These are phyloP conservation scores for Jasminum sambac DNA, from an alignment of 257 asterid species.

Conservation along the genomic window DNA sequence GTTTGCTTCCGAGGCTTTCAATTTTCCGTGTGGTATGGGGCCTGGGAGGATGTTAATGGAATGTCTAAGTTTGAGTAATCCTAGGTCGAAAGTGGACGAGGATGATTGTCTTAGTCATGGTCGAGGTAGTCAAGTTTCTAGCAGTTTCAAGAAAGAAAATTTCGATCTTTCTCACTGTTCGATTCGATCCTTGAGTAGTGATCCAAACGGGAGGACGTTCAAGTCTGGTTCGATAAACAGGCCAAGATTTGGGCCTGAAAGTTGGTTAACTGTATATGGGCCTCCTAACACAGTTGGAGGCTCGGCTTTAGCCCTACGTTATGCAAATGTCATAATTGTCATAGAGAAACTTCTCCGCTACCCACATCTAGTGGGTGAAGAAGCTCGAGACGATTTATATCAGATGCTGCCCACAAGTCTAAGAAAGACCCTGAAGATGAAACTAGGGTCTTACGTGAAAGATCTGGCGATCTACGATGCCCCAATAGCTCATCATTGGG, in stretches of 20 bases:
- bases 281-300: slow-evolving; percentile 83
- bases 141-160: slow-evolving; percentile 42
- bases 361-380: slow-evolving; percentile 92
- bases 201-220: slow-evolving; percentile 25
- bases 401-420: slow-evolving; percentile 89
- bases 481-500: slow-evolving; percentile 88
- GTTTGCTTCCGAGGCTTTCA: slow-evolving; percentile 64
- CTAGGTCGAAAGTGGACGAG: slow-evolving; percentile 54
- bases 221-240: slow-evolving; percentile 25
- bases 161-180: slow-evolving; percentile 28
- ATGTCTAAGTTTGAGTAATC: slow-evolving; percentile 65
- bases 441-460: slow-evolving; percentile 54
- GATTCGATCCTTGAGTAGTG: slow-evolving; percentile 27
- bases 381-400: slow-evolving; percentile 90
- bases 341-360: slow-evolving; percentile 73
- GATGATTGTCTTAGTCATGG: slow-evolving; percentile 38
- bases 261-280: slow-evolving; percentile 42
- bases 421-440: slow-evolving; percentile 55
- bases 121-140: slow-evolving; percentile 53
- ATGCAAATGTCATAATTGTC: slow-evolving; percentile 75
- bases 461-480: slow-evolving; percentile 78
- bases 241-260: slow-evolving; percentile 42
- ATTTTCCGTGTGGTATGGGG: slow-evolving; percentile 67
- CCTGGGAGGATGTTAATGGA: slow-evolving; percentile 77
- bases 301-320: slow-evolving; percentile 79